Evolutionary conservation across 352 stramenopile species (phyloP), one percentile per base, ranked within the genome.

Genomic region (Phytopythium kandeliae): DNA sequence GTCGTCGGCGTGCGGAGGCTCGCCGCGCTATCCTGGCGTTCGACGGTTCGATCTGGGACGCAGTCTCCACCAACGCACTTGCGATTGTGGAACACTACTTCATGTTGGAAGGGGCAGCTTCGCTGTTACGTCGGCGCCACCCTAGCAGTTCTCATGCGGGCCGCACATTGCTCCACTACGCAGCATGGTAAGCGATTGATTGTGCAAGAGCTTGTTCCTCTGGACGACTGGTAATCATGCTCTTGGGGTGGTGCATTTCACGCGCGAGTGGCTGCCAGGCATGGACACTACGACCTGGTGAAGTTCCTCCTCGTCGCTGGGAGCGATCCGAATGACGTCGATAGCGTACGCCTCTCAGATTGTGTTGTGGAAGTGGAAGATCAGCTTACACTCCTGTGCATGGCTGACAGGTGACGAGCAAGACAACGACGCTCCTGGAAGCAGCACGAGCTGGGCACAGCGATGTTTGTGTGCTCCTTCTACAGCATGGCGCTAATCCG

Each of bases 21-120:
- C 57, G 78, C 0, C 78, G 80, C 16, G 43, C 69, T 4, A 53
- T 89, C 16, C 76, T 90, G 25, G 63, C 74, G 5, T 87, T 80
- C 46, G 43, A 57, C 0, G 72, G 78, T 11, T 77, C 54, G 1
- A 57, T 81, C 13, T 92, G 81, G 81, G 65, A 84, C 33, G 78
- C 74, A 2, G 63, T 84, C 1, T 53, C 30, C 24, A 46, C 24
- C 2, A 74, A 78, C 25, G 63, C 85, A 19, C 31, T 88, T 24
- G 53, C 59, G 0, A 77, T 89, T 50, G 49, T 92, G 26, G 57
- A 63, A 36, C 69, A 74, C 40, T 89, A 81, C 26, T 79, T 92
- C 37, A 45, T 82, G 5, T 74, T 88, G 4, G 76, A 92, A 60
- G 74, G 73, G 3, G 57, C 70, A 13, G 37, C 58, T 13, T 75